Evolutionary conservation across 441 rosid species (phyloP).

Genomic region (Gossypium davidsonii): DNA sequence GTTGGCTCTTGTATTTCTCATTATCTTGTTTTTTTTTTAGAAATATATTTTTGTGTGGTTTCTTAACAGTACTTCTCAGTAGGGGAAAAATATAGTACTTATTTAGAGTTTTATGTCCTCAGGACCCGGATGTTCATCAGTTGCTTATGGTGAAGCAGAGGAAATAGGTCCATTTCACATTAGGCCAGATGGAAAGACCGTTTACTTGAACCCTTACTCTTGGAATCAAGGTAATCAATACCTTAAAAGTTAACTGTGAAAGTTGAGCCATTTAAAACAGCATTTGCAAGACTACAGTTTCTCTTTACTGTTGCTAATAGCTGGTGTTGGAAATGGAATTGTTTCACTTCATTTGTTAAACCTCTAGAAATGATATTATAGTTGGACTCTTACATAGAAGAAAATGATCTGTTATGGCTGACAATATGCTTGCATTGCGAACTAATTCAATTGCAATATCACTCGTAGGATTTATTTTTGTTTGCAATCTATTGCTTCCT

Average conservation of each 20-base stretch:
- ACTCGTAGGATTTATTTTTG: neutral
- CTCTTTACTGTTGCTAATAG: neutral
- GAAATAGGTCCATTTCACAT: conserved; percentile 93
- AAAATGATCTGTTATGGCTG: neutral
- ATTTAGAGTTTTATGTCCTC: conserved; percentile 3
- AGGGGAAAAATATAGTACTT: neutral
- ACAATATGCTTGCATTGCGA: neutral
- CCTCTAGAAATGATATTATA: conserved; percentile 1
- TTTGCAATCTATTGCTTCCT: neutral
- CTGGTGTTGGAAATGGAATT: neutral
- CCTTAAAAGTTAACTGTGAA: neutral
- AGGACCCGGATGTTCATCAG: conserved; percentile 97
- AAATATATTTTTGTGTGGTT: neutral
- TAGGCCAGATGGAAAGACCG: conserved; percentile 59
- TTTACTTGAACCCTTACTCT: conserved; percentile 73
- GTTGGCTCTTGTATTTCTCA: neutral
- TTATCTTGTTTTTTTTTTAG: neutral
- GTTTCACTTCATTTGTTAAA: conserved; percentile 5
- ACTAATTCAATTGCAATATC: neutral
- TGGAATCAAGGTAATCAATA: conserved; percentile 72
- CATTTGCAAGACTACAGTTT: neutral
- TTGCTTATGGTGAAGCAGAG: conserved; percentile 86
- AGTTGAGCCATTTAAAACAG: neutral
- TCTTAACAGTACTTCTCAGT: neutral
- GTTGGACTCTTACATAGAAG: neutral